Evolutionary conservation across 108 stramenopile species (phyloP), one percentile per base, ranked within the genome.

Genomic region (Skeletonema tropicum): DNA sequence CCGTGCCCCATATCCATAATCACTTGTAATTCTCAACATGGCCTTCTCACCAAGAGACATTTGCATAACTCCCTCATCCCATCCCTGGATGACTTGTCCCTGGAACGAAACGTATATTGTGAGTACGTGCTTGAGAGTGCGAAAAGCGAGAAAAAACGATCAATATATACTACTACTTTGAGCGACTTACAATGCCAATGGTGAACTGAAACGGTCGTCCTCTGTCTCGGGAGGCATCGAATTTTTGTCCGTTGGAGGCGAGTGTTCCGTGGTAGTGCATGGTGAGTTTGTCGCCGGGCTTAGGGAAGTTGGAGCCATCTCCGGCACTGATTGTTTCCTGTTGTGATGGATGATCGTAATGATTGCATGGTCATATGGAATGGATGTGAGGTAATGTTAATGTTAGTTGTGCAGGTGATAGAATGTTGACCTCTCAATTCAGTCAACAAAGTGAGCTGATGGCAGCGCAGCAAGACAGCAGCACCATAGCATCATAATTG

Each of bases 231-330:
- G 85, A 85, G 15, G 87, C 86, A 68, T 97, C 96, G 61, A 97
- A 95, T 65, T 91, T 77, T 9, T 60, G 76, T 65, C 93, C 94
- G 48, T 88, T 83, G 15, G 76, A 63, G 33, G 90, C 81, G 25
- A 97, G 78, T 35, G 82, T 89, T 25, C 92, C 92, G 26, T 74
- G 88, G 77, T 96, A 96, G 71, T 97, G 94, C 92, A 95, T 94
- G 15, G 84, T 86, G 52, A 97, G 79, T 58, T 84, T 84, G 71
- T 96, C 87, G 10, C 94, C 94, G 65, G 58, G 49, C 39, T 86
- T 83, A 52, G 93, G 95, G 61, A 91, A 92, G 29, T 74, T 90
- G 13, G 55, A 67, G 36, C 92, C 94, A 71, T 95, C 91, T 36
- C 94, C 94, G 25, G 74, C 75, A 2, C 61, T 70, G 45, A 92